Evolutionary conservation across 202 grass and related monocot genomes (phyloP), one percentile per base, ranked within the genome.

Genomic region (Schoenoplectus triqueter): DNA sequence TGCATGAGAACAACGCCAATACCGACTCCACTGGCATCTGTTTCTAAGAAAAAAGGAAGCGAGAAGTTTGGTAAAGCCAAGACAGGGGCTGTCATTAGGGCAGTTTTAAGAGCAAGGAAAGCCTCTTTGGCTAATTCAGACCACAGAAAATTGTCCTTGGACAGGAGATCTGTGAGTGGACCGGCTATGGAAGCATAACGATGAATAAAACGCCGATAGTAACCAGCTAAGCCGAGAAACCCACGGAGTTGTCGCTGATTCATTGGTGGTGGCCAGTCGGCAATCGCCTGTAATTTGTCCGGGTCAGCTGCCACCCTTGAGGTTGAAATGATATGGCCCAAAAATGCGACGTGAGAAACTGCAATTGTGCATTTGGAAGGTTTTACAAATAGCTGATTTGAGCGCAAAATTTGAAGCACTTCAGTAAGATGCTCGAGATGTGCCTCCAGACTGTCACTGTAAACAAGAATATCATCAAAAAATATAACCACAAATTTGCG

Each of bases 51-150:
- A 3, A 77, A 76, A 78, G 31, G 50, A 63, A 9, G 2, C 3
- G 56, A 64, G 41, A 85, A 85, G 73, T 85, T 11, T 39, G 69
- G 83, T 48, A 85, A 10, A 3, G 64, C 65, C 15, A 84, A 73
- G 15, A 84, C 54, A 19, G 20, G 52, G 11, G 69, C 51, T 15
- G 67, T 31, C 4, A 49, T 64, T 1, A 85, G 13, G 1, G 69
- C 67, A 44, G 2, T 41, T 49, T 85, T 85, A 0, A 85, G 44
- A 51, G 39, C 4, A 44, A 60, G 14, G 14, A 84, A 84, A 7
- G 82, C 82, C 13, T 54, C 9, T 14, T 45, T 0, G 3, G 54
- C 1, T 0, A 1, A 42, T 15, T 31, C 3, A 18, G 6, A 56
- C 83, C 50, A 85, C 17, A 17, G 11, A 22, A 85, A 85, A 2